These are phyloP conservation scores for Mortierella hygrophila DNA, from an alignment of 192 early-diverging fungal species.

Conservation along the genomic window DNA sequence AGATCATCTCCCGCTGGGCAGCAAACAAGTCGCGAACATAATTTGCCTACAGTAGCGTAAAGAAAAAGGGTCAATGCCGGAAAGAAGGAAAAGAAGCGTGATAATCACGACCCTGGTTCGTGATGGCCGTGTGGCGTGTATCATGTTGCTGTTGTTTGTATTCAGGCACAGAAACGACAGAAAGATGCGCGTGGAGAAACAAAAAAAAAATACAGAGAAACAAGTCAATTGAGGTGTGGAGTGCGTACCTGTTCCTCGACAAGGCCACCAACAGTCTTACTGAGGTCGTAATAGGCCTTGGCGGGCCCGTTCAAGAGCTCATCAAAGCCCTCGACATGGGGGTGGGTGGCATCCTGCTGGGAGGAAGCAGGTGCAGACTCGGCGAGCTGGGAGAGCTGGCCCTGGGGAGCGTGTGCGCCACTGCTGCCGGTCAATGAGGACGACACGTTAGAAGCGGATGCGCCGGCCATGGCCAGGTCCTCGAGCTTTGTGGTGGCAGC, in stretches of 20 bases:
- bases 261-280: conserved; percentile 63
- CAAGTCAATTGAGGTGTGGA: not conserved
- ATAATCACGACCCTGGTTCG: conserved; percentile 58
- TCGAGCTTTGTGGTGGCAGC: conserved; percentile 92
- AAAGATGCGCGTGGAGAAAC: not conserved
- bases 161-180: not conserved
- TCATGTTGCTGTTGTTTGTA: not conserved
- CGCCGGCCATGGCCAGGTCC: conserved; percentile 75
- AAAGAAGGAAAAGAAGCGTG: conserved; percentile 21
- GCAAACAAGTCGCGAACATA: conserved; percentile 69
- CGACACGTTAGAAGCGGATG: conserved; percentile 60
- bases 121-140: conserved; percentile 59
- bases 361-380: conserved; percentile 46
- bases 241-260: conserved; percentile 68
- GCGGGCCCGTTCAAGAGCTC: conserved; percentile 61
- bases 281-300: conserved; percentile 62
- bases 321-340: conserved; percentile 67
- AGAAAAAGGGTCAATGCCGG: not conserved
- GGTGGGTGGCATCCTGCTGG: conserved; percentile 49
- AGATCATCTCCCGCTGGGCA: conserved; percentile 83
- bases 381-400: conserved; percentile 49
- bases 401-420: conserved; percentile 49
- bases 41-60: conserved; percentile 59
- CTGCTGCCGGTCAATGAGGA: conserved; percentile 52
- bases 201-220: not conserved